Percentiles rank a stretch among this genome's conserved stretches.
Conservation (phyloP, 2,329 filamentous ascomycete genomes). For the Pseudocercospora eumusae region DNA sequence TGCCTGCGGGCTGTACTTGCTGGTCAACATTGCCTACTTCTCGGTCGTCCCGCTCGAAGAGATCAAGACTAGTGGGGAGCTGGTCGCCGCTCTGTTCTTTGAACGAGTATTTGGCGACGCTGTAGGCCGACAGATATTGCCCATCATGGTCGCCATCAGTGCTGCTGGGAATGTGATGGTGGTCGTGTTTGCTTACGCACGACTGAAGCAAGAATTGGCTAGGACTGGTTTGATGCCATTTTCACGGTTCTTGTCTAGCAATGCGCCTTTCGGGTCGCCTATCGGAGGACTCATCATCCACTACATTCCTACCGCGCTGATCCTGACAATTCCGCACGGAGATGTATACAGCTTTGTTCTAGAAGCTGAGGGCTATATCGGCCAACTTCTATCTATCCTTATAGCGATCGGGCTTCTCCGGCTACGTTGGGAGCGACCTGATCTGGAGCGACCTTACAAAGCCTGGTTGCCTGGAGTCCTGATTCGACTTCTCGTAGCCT, state of each 20-base stretch:
- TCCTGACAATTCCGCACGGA: conserved; percentile 64
- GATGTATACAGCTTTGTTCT: conserved; percentile 73
- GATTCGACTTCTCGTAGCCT: conserved; percentile 56
- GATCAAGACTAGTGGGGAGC: conserved; percentile 65
- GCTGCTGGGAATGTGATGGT: conserved; percentile 73
- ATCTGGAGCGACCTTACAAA: conserved; percentile 64
- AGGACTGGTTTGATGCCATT: conserved; percentile 70
- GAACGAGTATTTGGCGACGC: conserved; percentile 62
- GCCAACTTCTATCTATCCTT: conserved; percentile 61
- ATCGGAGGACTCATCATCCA: conserved; percentile 68
- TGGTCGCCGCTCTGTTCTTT: conserved; percentile 69
- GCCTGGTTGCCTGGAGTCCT: conserved; percentile 64
- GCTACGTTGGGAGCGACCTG: conserved; percentile 61
- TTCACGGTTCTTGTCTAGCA: conserved; percentile 61
- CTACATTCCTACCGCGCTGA: conserved; percentile 66
- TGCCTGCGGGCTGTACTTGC: conserved; percentile 64
- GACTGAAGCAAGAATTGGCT: conserved; percentile 72
- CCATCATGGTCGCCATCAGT: conserved; percentile 66
- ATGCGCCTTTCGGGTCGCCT: conserved; percentile 66
- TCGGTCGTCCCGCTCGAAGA: conserved; percentile 67
- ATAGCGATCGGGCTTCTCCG: conserved; percentile 61
- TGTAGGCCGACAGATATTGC: conserved; percentile 60
- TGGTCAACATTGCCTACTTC: conserved; percentile 66
- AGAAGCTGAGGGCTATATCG: conserved; percentile 70
- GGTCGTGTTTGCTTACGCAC: conserved; percentile 66